These are phyloP conservation scores for Apophysomyces elegans DNA, from an alignment of 371 early-diverging fungal species.

Conservation along the genomic window DNA sequence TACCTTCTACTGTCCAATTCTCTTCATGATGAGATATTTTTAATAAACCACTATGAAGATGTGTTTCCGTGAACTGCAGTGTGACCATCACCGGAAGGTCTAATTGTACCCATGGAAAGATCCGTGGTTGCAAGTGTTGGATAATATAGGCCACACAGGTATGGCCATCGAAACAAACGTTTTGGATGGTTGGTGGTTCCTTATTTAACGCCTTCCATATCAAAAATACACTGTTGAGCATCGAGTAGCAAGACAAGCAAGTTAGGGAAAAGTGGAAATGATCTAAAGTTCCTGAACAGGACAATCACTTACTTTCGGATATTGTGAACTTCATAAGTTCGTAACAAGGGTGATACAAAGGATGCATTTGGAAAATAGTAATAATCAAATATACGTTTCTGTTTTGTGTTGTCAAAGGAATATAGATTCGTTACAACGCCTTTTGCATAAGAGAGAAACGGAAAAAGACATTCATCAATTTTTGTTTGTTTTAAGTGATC, in stretches of 20 bases:
- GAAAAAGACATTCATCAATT: neutral
- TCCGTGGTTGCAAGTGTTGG: conserved; percentile 23
- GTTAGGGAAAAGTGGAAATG: neutral
- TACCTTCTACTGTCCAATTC: conserved; percentile 36
- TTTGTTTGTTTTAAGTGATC: no score
- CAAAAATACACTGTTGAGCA: conserved; percentile 16
- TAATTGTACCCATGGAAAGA: conserved; percentile 27
- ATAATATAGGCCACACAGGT: conserved; percentile 28
- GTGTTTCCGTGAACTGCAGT: conserved; percentile 27
- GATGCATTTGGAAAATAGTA: conserved; percentile 45
- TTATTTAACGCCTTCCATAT: conserved; percentile 31
- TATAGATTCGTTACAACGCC: conserved; percentile 42
- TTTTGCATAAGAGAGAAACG: conserved; percentile 14
- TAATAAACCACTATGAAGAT: conserved; percentile 31
- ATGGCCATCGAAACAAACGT: conserved; percentile 30
- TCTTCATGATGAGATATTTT: conserved; percentile 29
- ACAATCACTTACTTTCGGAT: conserved; percentile 42
- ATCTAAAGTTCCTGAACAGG: neutral
- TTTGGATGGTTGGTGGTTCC: conserved; percentile 22
- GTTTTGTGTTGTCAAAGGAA: conserved; percentile 39
- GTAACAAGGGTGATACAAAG: conserved; percentile 54
- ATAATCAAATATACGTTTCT: conserved; percentile 40
- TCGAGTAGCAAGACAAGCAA: neutral
- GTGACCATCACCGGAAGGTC: conserved; percentile 30
- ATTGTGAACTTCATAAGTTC: conserved; percentile 52